Base-by-base conservation (phyloP, 768 basidiomycete species). In the Cystoderma amianthinum region DNA sequence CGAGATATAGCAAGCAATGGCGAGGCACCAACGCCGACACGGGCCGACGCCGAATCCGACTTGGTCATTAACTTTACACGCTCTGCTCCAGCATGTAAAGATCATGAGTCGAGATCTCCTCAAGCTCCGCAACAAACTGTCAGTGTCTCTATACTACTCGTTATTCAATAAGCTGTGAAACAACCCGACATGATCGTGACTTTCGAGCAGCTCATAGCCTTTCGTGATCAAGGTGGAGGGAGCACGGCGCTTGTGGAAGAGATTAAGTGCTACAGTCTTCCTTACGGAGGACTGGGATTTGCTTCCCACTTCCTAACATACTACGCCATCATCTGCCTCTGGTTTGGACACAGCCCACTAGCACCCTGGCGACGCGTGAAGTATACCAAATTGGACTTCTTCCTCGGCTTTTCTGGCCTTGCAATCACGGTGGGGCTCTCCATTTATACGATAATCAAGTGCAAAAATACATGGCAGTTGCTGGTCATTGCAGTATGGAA, bases 211-310 rank as follows among this genome's bases (percentile, higher is more conserved):
- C n/a, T n/a, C n/a, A n/a, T n/a, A n/a, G n/a, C n/a, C n/a, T n/a
- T n/a, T n/a, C n/a, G n/a, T n/a, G n/a, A n/a, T n/a, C n/a, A n/a
- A n/a, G n/a, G n/a, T n/a, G n/a, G n/a, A n/a, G n/a, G n/a, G n/a
- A n/a, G n/a, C n/a, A n/a, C n/a, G n/a, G n/a, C n/a, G n/a, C 16
- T 25, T 17, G 18, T 21, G 16, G 34, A 23, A 10, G 39, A 36
- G 25, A 34, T 33, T 12, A 22, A 37, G 39, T 48, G 46, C 38
- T 44, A 48, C 38, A 37, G 44, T n/a, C 34, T 48, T 12, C 46
- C 46, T 2, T 48, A 34, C 44, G 46, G 43, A 12, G 38, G 19
- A 15, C 23, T 48, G 12, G 46, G 46, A 0, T 48, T 45, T 30
- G 39, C 25, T n/a, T 44, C 43, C 1, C 46, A 48, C 35, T 28